These are phyloP conservation scores for Bipolaris bicolor DNA, from an alignment of 2,329 filamentous ascomycete genomes.

Conservation along the genomic window DNA sequence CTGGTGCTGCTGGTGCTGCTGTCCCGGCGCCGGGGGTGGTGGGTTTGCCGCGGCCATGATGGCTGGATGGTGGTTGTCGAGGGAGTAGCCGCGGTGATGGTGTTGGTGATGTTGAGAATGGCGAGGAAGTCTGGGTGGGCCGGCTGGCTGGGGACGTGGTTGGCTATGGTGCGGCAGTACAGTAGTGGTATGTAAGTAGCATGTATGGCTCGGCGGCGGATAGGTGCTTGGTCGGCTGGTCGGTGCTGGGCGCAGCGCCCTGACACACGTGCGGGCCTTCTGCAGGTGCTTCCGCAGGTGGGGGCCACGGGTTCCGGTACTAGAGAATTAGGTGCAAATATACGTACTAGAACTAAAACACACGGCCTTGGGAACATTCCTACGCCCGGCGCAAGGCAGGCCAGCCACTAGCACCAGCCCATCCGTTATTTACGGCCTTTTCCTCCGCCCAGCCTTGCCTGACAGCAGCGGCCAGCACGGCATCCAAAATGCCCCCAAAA, in stretches of 20 bases:
- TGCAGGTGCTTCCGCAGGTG: slow-evolving; percentile 13
- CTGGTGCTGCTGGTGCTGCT: slow-evolving; percentile 19
- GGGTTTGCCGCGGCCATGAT: slow-evolving; percentile 25
- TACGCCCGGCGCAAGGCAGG: background rate
- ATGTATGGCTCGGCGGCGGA: background rate
- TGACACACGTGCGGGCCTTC: slow-evolving; percentile 15
- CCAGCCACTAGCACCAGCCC: slow-evolving; percentile 17
- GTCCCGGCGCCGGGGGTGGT: slow-evolving; percentile 14
- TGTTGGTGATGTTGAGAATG: slow-evolving; percentile 7
- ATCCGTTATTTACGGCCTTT: slow-evolving; percentile 12
- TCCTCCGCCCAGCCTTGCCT: background rate
- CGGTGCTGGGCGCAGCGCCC: too few relatives aligned
- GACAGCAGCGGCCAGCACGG: background rate
- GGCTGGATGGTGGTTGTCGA: slow-evolving; percentile 1
- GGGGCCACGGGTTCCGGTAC: slow-evolving; percentile 11
- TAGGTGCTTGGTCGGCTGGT: slow-evolving; percentile 3
- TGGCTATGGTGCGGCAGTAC: background rate
- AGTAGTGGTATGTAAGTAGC: background rate
- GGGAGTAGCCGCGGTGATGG: slow-evolving; percentile 2
- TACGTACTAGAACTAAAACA: too few relatives aligned
- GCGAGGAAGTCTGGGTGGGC: background rate
- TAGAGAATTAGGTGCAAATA: background rate
- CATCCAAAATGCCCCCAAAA: slow-evolving; percentile 4
- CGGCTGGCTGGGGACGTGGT: background rate
- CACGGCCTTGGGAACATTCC: too few relatives aligned